Percentiles rank a stretch among this genome's conserved stretches.
Conservation (phyloP, 371 early-diverging fungal genomes). For the Capniomyces stellatus region DNA sequence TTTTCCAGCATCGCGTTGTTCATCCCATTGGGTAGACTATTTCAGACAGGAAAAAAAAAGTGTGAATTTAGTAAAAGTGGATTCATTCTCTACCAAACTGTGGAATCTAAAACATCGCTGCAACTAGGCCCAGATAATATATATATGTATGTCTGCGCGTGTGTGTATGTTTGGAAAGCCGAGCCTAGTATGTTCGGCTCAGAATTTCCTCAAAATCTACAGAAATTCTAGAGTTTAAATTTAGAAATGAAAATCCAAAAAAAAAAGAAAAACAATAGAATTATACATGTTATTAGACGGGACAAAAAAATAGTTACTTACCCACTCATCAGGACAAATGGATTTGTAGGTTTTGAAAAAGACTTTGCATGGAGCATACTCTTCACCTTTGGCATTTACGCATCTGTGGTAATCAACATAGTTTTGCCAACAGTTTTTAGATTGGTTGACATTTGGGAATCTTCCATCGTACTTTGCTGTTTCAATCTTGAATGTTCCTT, state of each 20-base stretch:
- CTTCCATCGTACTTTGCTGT: slow-evolving; percentile 29
- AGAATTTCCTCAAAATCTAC: not conserved
- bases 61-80: not conserved
- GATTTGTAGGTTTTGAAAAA: slow-evolving; percentile 55
- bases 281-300: too few relatives aligned
- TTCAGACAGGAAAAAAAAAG: too few relatives aligned
- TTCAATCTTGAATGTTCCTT: not conserved
- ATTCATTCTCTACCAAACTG: too few relatives aligned
- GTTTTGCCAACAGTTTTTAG: slow-evolving; percentile 91
- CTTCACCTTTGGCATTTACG: slow-evolving; percentile 72
- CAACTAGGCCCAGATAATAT: too few relatives aligned
- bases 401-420: slow-evolving; percentile 86
- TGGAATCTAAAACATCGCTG: too few relatives aligned
- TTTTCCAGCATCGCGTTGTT: not conserved
- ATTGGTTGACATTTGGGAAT: slow-evolving; percentile 93
- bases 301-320: slow-evolving; percentile 25
- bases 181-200: not conserved
- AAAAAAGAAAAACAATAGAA: not conserved
- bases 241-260: not conserved
- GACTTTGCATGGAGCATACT: slow-evolving; percentile 69
- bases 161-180: too few relatives aligned
- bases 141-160: too few relatives aligned
- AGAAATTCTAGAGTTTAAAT: not conserved
- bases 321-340: slow-evolving; percentile 80
- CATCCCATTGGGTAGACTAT: not conserved